Evolutionary conservation across 768 basidiomycete genomes (phyloP).

Genomic region (Mycena leptocephala): DNA sequence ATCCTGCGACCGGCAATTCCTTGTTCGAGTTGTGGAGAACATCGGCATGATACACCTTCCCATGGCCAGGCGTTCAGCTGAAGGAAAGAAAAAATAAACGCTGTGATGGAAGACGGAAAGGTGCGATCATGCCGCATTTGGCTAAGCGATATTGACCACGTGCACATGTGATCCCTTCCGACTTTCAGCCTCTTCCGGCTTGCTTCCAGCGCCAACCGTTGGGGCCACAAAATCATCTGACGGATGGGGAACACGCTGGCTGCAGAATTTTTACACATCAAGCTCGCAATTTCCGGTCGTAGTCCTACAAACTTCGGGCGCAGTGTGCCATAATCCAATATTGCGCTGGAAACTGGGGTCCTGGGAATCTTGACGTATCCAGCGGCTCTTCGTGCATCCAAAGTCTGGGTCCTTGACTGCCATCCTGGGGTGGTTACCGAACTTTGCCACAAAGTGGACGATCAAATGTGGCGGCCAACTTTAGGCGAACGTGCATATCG

Average conservation of each 20-base stretch:
- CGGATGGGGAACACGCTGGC: too few species aligned
- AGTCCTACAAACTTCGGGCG: background rate
- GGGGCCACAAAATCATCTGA: too few species aligned
- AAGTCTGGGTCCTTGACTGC: background rate
- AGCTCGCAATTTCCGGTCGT: too few species aligned
- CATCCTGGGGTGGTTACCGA: conserved; percentile 8
- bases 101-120: background rate
- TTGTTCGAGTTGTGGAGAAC: background rate
- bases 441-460: background rate
- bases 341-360: background rate
- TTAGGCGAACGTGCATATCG: background rate
- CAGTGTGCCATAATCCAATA: background rate
- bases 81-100: background rate
- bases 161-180: background rate
- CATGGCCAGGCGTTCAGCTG: too few species aligned
- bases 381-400: conserved; percentile 16
- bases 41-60: background rate
- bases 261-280: background rate
- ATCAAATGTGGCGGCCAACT: conserved; percentile 16
- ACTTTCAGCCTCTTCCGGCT: too few species aligned
- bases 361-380: background rate
- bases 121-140: background rate
- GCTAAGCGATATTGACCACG: background rate
- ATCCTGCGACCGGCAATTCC: background rate
- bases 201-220: too few species aligned